Evolutionary conservation across 2,329 filamentous ascomycete genomes (phyloP).

Genomic region (Elsinoe fawcettii): DNA sequence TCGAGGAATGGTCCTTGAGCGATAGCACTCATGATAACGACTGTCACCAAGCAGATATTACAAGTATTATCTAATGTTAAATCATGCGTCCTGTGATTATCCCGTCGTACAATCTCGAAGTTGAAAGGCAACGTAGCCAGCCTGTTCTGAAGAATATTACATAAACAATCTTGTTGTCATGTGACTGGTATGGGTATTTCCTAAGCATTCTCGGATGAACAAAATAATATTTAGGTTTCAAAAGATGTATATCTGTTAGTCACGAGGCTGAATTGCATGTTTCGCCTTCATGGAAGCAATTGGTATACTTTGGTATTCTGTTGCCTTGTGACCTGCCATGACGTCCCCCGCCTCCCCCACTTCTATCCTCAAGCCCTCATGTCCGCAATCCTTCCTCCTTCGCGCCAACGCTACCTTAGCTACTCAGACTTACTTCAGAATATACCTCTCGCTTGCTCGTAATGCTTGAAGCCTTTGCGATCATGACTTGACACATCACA

Average conservation of each 20-base stretch:
- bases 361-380: neutral
- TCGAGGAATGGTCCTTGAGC: neutral
- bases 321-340: neutral
- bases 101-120: too few species aligned
- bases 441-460: neutral
- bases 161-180: too few species aligned
- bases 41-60: neutral
- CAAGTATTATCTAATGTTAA: conserved; percentile 1
- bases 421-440: neutral
- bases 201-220: too few species aligned
- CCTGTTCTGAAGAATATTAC: too few species aligned
- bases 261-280: too few species aligned
- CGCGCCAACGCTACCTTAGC: neutral
- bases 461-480: neutral
- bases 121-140: too few species aligned
- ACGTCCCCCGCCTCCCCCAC: conserved; percentile 3
- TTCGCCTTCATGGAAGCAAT: too few species aligned
- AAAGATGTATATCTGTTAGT: too few species aligned
- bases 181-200: too few species aligned
- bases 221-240: too few species aligned
- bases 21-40: neutral
- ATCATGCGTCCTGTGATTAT: neutral
- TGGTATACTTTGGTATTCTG: neutral
- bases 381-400: too few species aligned
- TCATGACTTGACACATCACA: neutral